Evolutionary conservation across 192 early-diverging fungal genomes (phyloP), one percentile per base, ranked within the genome.

Genomic region (Backusella macrospora): DNA sequence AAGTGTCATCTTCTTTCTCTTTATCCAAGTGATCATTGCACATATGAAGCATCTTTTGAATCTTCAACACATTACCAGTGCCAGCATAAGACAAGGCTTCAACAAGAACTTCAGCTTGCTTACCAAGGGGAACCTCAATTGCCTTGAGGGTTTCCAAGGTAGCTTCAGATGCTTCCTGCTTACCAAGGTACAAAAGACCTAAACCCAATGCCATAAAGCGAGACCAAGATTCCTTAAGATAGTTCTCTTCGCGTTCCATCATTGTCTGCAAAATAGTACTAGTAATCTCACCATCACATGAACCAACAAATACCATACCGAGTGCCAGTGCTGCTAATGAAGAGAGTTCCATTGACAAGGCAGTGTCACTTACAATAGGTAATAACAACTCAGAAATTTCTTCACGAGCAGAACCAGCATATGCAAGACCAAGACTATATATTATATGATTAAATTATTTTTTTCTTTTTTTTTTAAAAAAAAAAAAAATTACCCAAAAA

Each of bases 21-120:
- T 95, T 94, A 77, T 96, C 95, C 73, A 98, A 82, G 75, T 98
- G 98, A 81, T 99, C 96, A 55, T 95, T 94, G 86, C 96, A 98
- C 72, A 91, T 81, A 74, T 97, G 96, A 66, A 98, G 88, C 97
- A 99, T 95, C 73, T 92, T 89, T 77, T 99, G 98, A 16, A 99
- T 87, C 82, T 95, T 96, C 59, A 98, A 85, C 16, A 99, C 98
- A 81, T 99, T 97, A 37, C 98, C 98, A 23, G 96, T 95, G 69
- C 93, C 98, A 37, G 96, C 92, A 80, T 94, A 97, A 14, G 96
- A 92, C 71, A 92, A 91, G 65, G 90, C 90, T 77, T 97, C 95
- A 40, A 98, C 91, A 76, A 99, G 80, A 0, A 96, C 92, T 65
- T 86, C 88, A 18, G 94, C 90, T 77, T 94, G 92, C 85, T 96